Evolutionary conservation across 805 yeast species (phyloP).

Genomic region (Ogataea methanolica): DNA sequence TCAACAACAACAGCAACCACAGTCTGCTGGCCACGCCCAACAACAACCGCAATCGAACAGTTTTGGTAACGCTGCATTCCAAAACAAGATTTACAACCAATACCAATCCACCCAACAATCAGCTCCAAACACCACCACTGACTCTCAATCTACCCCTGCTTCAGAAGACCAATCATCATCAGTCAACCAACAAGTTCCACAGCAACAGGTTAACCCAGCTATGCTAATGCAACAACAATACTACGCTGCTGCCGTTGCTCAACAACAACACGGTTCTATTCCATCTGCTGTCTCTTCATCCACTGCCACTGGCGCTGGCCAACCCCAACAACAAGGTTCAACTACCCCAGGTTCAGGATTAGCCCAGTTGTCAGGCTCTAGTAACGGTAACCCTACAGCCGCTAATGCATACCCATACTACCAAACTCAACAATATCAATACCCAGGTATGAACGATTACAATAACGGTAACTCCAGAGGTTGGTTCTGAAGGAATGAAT

Average conservation of each 20-base stretch:
- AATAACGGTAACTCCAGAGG: slow-evolving; percentile 19
- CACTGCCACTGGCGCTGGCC: slow-evolving; percentile 5
- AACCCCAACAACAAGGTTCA: slow-evolving; percentile 5
- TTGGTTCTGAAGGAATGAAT: slow-evolving; percentile 15
- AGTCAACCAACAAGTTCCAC: slow-evolving; percentile 5
- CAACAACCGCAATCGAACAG: slow-evolving; percentile 20
- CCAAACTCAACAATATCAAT: slow-evolving; percentile 20
- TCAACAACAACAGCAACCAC: slow-evolving; percentile 18
- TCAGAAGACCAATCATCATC: slow-evolving; percentile 3
- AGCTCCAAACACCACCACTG: slow-evolving; percentile 4
- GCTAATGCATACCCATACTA: slow-evolving; percentile 21
- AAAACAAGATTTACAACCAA: slow-evolving; percentile 25
- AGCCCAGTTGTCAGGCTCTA: slow-evolving; percentile 6
- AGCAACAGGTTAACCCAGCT: slow-evolving; percentile 19
- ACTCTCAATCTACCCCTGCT: slow-evolving; percentile 9
- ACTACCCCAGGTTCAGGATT: slow-evolving; percentile 13
- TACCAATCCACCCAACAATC: slow-evolving; percentile 20
- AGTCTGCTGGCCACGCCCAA: slow-evolving; percentile 4
- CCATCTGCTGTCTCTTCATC: slow-evolving; percentile 7
- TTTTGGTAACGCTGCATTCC: slow-evolving; percentile 19
- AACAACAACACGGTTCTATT: slow-evolving; percentile 13
- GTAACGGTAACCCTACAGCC: slow-evolving; percentile 3
- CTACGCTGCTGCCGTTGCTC: slow-evolving; percentile 16
- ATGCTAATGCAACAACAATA: slow-evolving; percentile 21
- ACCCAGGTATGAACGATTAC: slow-evolving; percentile 18